Evolutionary conservation across 495 filamentous ascomycete genomes (phyloP).

Genomic region (Daldinia decipiens): DNA sequence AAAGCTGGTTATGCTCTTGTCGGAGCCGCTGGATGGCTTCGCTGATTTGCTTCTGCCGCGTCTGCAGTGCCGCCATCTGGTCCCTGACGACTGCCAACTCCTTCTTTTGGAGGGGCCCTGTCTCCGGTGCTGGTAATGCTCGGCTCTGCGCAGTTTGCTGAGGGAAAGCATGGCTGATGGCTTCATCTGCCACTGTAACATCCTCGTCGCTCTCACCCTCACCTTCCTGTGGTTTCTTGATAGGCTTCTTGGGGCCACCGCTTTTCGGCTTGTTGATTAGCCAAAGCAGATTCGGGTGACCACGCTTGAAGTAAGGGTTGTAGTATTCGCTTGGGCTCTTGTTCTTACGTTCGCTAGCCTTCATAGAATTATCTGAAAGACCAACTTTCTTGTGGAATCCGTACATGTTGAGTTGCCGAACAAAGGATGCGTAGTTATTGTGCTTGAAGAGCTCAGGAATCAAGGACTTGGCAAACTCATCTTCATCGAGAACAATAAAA

Average conservation of each 20-base stretch:
- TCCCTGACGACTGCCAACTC: slow-evolving; percentile 80
- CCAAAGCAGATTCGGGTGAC: slow-evolving; percentile 94
- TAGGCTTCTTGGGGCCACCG: slow-evolving; percentile 61
- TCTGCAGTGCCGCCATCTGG: slow-evolving; percentile 82
- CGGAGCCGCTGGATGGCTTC: slow-evolving; percentile 79
- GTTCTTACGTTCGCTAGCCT: slow-evolving; percentile 93
- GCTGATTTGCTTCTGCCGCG: slow-evolving; percentile 85
- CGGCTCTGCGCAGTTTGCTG: slow-evolving; percentile 30
- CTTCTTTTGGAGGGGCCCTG: slow-evolving; percentile 72
- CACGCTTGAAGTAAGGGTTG: slow-evolving; percentile 94
- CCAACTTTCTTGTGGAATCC: slow-evolving; percentile 99
- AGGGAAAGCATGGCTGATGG: slow-evolving; percentile 39
- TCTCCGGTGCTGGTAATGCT: slow-evolving; percentile 50
- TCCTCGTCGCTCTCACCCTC: slow-evolving; percentile 80
- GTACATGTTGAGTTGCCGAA: slow-evolving; percentile 99
- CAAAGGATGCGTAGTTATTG: slow-evolving; percentile 99
- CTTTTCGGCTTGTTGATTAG: slow-evolving; percentile 97
- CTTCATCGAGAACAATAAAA: slow-evolving; percentile 96
- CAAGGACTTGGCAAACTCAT: slow-evolving; percentile 96
- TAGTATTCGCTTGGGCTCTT: slow-evolving; percentile 98
- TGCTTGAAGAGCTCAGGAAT: slow-evolving; percentile 99
- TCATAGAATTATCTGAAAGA: slow-evolving; percentile 96
- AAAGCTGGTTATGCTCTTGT: slow-evolving; percentile 87
- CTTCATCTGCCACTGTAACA: slow-evolving; percentile 52
- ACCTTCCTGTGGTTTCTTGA: slow-evolving; percentile 74